Percentiles rank a stretch among this genome's conserved stretches.
Evolutionary conservation across 768 basidiomycete genomes (phyloP).

Genomic region (Boletus pseudopeckii): DNA sequence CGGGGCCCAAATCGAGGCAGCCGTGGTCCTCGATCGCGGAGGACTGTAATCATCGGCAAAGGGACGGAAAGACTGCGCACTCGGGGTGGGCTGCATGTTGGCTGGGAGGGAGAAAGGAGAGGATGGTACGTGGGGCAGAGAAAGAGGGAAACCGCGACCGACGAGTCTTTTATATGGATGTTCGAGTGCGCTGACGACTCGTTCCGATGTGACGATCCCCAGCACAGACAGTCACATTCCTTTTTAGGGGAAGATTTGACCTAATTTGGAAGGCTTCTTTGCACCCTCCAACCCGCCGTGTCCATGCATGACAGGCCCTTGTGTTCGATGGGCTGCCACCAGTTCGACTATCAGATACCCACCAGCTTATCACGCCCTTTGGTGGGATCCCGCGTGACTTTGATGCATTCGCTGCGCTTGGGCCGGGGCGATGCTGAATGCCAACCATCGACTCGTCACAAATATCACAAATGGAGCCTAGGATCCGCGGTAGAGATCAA

Average conservation of each 20-base stretch:
- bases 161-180: constrained; percentile 34
- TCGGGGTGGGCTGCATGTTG: constrained; percentile 28
- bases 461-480: constrained; percentile 19
- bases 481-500: constrained; percentile 25
- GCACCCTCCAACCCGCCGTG: constrained; percentile 22
- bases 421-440: constrained; percentile 8
- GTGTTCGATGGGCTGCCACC: constrained; percentile 12
- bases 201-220: constrained; percentile 32
- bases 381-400: neutral
- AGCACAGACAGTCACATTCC: constrained; percentile 29
- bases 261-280: constrained; percentile 30
- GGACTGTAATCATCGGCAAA: constrained; percentile 40
- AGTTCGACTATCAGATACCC: constrained; percentile 27
- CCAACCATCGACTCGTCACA: constrained; percentile 22
- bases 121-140: constrained; percentile 40
- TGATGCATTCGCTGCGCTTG: neutral
- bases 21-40: constrained; percentile 38
- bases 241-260: constrained; percentile 31
- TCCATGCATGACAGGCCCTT: constrained; percentile 26
- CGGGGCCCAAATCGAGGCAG: constrained; percentile 78
- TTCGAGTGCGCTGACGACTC: constrained; percentile 20
- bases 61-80: constrained; percentile 29
- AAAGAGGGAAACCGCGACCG: constrained; percentile 35
- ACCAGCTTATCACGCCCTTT: constrained; percentile 4
- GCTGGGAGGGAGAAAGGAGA: constrained; percentile 10